These are phyloP conservation scores for Mucuna pruriens DNA, from an alignment of 306 rosid genomes.

Conservation along the genomic window DNA sequence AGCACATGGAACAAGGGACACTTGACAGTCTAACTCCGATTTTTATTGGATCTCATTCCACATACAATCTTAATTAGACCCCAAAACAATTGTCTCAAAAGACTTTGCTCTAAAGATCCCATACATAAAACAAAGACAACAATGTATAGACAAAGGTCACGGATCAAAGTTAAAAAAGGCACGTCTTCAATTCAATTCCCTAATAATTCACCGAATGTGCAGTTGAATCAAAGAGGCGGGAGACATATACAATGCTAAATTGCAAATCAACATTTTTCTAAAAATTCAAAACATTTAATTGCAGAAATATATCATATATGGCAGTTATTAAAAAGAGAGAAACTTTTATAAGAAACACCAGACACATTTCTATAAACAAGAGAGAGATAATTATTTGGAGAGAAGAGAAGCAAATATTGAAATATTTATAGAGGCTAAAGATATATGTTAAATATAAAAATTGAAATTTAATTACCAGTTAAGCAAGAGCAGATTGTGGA, in stretches of 20 bases:
- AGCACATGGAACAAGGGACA: not conserved
- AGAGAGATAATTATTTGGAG: not conserved
- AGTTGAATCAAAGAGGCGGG: not conserved
- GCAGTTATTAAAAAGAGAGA: not conserved
- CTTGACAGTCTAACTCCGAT: not conserved
- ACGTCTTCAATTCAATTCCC: slow-evolving; percentile 2
- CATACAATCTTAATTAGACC: slow-evolving; percentile 15
- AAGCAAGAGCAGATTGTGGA: no score
- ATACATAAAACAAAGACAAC: slow-evolving; percentile 26
- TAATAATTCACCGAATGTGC: not conserved
- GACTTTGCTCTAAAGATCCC: slow-evolving; percentile 21
- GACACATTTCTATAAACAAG: not conserved
- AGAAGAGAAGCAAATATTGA: not conserved
- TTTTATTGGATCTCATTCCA: slow-evolving; percentile 24
- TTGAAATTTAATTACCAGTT: not conserved
- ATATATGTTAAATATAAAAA: not conserved
- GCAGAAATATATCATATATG: not conserved
- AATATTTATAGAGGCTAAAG: not conserved
- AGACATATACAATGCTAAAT: not conserved
- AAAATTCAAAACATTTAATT: no score
- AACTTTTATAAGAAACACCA: not conserved
- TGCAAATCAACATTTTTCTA: not conserved
- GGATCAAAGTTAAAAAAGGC: slow-evolving; percentile 5
- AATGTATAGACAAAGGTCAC: slow-evolving; percentile 26
- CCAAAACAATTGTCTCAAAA: not conserved